Percentiles rank a stretch among this genome's conserved stretches.
Evolutionary conservation across 2,329 filamentous ascomycete species (phyloP).

Genomic region (Apiospora saccharicola): DNA sequence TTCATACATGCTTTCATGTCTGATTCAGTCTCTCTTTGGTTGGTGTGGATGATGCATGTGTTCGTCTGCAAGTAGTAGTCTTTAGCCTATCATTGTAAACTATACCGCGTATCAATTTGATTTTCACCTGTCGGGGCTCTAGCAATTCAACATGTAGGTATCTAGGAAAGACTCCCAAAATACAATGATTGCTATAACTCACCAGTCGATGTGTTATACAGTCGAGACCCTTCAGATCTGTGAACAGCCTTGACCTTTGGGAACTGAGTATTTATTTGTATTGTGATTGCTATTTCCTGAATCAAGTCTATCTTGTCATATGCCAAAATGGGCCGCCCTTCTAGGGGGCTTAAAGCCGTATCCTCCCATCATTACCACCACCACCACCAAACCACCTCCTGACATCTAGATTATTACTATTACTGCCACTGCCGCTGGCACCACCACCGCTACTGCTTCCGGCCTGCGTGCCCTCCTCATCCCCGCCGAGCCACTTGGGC

Average conservation of each 20-base stretch:
- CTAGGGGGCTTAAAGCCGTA: conserved; percentile 36
- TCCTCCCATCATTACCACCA: conserved; percentile 55
- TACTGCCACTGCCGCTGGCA: conserved; percentile 40
- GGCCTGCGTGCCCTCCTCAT: conserved; percentile 50
- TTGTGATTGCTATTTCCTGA: background rate
- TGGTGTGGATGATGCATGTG: background rate
- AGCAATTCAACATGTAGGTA: background rate
- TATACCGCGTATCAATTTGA: background rate
- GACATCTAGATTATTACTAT: conserved; percentile 47
- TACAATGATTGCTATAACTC: background rate
- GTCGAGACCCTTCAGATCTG: no score
- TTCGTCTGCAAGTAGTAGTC: background rate
- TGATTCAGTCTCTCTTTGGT: background rate
- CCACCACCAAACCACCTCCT: conserved; percentile 67
- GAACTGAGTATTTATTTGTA: conserved; percentile 1
- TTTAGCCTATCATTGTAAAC: background rate
- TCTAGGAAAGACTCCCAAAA: no score
- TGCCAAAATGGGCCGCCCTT: background rate
- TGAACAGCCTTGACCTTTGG: no score
- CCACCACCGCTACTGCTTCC: conserved; percentile 40
- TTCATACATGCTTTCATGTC: background rate
- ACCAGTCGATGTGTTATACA: background rate
- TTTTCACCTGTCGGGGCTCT: background rate
- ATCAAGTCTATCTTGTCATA: conserved; percentile 11
- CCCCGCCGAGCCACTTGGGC: conserved; percentile 81